Evolutionary conservation across 192 early-diverging fungal species (phyloP).

Genomic region (Obelidium mucronatum): DNA sequence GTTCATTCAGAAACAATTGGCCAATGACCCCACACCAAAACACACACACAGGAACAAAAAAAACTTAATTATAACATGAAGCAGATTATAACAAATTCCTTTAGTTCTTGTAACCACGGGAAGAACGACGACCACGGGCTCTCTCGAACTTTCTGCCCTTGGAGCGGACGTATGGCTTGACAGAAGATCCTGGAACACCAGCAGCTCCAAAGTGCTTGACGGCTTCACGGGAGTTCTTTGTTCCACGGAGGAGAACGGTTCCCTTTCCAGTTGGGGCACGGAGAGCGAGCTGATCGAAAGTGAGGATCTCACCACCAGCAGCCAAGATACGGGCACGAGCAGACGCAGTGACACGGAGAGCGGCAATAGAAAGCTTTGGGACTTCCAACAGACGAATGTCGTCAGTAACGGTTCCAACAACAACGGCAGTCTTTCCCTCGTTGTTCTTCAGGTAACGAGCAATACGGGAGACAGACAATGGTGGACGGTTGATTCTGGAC

Average conservation of each 20-base stretch:
- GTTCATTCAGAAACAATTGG: no score
- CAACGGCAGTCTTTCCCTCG: conserved; percentile 91
- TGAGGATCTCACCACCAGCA: conserved; percentile 98
- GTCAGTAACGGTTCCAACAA: conserved; percentile 97
- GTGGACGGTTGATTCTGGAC: conserved; percentile 97
- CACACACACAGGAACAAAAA: no score
- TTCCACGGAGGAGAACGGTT: conserved; percentile 94
- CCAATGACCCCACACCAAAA: no score
- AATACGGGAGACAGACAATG: conserved; percentile 92
- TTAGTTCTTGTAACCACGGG: conserved; percentile 93
- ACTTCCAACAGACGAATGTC: conserved; percentile 91
- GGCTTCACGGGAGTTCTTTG: conserved; percentile 93
- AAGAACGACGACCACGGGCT: conserved; percentile 99
- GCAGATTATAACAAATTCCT: no score
- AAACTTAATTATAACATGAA: no score
- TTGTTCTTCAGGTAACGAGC: conserved; percentile 75
- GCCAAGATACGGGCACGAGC: conserved; percentile 98
- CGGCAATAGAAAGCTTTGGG: conserved; percentile 95
- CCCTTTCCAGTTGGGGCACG: conserved; percentile 97
- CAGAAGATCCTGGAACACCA: conserved; percentile 66
- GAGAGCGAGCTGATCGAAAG: conserved; percentile 98
- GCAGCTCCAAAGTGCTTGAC: conserved; percentile 99
- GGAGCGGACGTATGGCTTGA: conserved; percentile 91
- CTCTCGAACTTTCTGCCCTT: conserved; percentile 99
- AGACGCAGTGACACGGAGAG: conserved; percentile 93